A percentile compares a stretch with the other conserved stretches of the same genome.
These are phyloP conservation scores for Chaetomium globosum DNA, from an alignment of 2,329 filamentous ascomycete species.

Conservation along the genomic window DNA sequence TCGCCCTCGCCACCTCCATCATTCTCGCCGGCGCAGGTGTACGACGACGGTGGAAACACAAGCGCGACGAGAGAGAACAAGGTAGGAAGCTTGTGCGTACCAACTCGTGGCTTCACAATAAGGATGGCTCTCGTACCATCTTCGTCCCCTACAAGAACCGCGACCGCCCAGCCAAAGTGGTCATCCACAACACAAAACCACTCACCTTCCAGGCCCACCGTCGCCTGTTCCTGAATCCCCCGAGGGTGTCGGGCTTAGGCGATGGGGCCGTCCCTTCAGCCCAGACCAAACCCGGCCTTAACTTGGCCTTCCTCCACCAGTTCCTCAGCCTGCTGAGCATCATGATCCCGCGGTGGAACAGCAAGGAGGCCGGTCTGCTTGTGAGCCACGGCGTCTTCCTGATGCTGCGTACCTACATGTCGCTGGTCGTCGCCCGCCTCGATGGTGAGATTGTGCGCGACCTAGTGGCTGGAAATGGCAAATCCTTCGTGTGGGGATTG, in stretches of 20 bases:
- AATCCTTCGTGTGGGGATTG: slow-evolving; percentile 83
- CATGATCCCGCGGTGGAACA: slow-evolving; percentile 93
- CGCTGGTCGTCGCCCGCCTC: slow-evolving; percentile 84
- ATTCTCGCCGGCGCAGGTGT: slow-evolving; percentile 77
- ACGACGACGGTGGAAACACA: slow-evolving; percentile 74
- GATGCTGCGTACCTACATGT: slow-evolving; percentile 90
- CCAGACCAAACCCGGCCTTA: slow-evolving; percentile 90
- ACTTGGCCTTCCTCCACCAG: slow-evolving; percentile 94
- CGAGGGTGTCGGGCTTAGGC: slow-evolving; percentile 74
- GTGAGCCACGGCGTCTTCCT: slow-evolving; percentile 88
- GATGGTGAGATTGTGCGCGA: slow-evolving; percentile 97
- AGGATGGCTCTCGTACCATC: slow-evolving; percentile 92
- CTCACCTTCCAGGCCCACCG: slow-evolving; percentile 97
- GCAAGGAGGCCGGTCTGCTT: slow-evolving; percentile 90
- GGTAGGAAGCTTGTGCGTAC: slow-evolving; percentile 79
- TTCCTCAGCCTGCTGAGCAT: slow-evolving; percentile 96
- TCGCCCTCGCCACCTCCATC: slow-evolving; percentile 76
- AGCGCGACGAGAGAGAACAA: slow-evolving; percentile 77
- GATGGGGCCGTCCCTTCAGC: slow-evolving; percentile 79
- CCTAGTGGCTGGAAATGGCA: slow-evolving; percentile 91
- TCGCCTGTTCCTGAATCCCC: slow-evolving; percentile 87
- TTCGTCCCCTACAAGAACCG: slow-evolving; percentile 89
- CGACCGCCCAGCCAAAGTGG: slow-evolving; percentile 83
- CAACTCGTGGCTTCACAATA: slow-evolving; percentile 90
- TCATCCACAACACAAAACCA: slow-evolving; percentile 84